Evolutionary conservation across 208 protist genomes (phyloP).

Genomic region (Acanthamoeba sp.): DNA sequence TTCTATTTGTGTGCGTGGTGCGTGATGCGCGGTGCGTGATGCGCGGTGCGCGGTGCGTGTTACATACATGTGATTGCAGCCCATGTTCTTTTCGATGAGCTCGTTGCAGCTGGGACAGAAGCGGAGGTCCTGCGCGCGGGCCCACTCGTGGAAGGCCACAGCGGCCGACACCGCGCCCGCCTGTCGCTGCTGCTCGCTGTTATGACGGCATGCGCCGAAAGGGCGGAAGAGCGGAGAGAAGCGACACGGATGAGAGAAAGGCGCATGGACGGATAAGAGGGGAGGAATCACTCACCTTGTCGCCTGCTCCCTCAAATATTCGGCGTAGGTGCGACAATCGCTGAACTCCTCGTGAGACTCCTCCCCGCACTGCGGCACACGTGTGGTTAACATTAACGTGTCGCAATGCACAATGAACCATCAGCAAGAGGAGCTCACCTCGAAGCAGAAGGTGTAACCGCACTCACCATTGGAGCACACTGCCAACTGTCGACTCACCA

Average conservation of each 20-base stretch:
- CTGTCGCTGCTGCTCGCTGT: no score
- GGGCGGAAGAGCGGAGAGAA: no score
- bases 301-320: neutral
- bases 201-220: no score
- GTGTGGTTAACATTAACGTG: neutral
- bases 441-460: constrained; percentile 6
- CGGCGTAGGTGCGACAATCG: neutral
- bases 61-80: neutral
- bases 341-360: neutral
- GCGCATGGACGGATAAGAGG: neutral
- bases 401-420: neutral
- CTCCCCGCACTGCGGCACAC: neutral
- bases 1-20: no score
- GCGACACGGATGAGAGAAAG: no score
- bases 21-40: no score
- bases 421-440: neutral
- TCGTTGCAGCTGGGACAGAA: neutral
- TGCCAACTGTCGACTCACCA: neutral
- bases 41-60: no score
- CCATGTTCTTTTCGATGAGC: constrained; percentile 17
- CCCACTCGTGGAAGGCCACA: constrained; percentile 3
- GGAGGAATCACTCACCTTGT: neutral
- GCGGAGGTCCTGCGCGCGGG: neutral
- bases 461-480: neutral
- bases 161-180: neutral